Conservation (phyloP, 179 eudicot genomes). For the Amaranthus tricolor region DNA sequence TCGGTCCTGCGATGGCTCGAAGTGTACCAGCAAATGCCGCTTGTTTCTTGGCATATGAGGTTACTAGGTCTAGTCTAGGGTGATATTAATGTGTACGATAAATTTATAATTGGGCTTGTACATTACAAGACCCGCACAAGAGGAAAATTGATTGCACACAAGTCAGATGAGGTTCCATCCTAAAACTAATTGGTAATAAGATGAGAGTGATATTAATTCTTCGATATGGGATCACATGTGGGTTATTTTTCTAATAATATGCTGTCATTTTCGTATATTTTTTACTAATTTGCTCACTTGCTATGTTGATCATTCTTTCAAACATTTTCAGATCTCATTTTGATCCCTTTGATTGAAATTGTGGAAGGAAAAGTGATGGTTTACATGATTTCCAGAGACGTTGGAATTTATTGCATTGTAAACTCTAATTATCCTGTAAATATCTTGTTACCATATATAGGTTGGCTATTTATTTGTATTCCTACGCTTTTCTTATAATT, state of each 20-base stretch:
- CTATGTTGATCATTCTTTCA: slow-evolving; percentile 23
- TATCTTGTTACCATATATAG: no score
- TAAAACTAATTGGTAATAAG: no score
- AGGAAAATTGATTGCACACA: no score
- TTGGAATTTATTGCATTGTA: background rate
- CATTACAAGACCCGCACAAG: no score
- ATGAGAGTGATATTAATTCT: no score
- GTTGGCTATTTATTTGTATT: no score
- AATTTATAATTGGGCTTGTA: no score
- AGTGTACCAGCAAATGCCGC: slow-evolving; percentile 97
- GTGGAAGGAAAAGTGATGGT: background rate
- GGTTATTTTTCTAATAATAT: no score
- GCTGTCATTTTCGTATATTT: background rate
- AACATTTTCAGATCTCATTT: background rate
- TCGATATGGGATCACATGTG: no score
- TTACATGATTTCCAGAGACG: background rate
- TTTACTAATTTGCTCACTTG: slow-evolving; percentile 4
- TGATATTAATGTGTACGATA: slow-evolving; percentile 24
- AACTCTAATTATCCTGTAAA: background rate
- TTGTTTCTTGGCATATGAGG: slow-evolving; percentile 92
- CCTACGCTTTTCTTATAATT: no score
- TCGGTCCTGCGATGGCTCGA: slow-evolving; percentile 91
- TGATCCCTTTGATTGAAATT: slow-evolving; percentile 8
- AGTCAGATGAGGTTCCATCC: no score
- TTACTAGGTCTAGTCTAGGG: slow-evolving; percentile 80